A percentile compares a stretch with the other conserved stretches of the same genome.
Conservation (phyloP, 2,329 filamentous ascomycete species). For the Xylariaceae sp. region DNA sequence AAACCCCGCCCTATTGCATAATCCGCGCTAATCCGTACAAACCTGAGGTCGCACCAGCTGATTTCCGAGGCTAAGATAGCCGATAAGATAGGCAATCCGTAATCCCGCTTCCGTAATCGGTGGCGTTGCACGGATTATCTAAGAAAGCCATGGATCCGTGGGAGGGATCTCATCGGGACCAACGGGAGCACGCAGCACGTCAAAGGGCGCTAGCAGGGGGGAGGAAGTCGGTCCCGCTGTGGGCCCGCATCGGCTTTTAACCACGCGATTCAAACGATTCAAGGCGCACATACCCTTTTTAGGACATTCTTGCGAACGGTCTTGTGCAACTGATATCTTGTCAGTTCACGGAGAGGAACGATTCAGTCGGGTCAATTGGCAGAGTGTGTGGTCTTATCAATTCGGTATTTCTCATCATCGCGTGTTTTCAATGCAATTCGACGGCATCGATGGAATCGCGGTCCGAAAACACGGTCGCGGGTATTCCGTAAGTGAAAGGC, state of each 20-base stretch:
- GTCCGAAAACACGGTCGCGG: too few relatives aligned
- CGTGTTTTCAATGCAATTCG: too few relatives aligned
- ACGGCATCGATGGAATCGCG: too few relatives aligned
- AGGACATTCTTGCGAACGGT: conserved; percentile 22
- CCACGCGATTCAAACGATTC: neutral
- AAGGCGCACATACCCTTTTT: conserved; percentile 11
- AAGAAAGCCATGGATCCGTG: neutral
- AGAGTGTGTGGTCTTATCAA: too few relatives aligned
- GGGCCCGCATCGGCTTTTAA: neutral
- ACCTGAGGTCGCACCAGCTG: too few relatives aligned
- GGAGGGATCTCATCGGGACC: neutral
- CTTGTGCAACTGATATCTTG: neutral
- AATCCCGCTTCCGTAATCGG: too few relatives aligned
- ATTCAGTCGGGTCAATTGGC: too few relatives aligned
- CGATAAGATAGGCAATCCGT: too few relatives aligned
- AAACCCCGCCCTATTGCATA: neutral
- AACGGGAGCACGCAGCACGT: neutral
- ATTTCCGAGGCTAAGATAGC: too few relatives aligned
- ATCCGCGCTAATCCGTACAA: neutral
- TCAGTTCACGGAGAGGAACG: too few relatives aligned
- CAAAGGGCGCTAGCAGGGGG: conserved; percentile 1
- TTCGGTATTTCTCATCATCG: too few relatives aligned
- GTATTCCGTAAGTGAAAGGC: too few relatives aligned
- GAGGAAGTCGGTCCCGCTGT: neutral
- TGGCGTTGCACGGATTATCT: neutral